Base-by-base conservation (phyloP, 2,329 filamentous ascomycete species). In the Penicillium sp. region DNA sequence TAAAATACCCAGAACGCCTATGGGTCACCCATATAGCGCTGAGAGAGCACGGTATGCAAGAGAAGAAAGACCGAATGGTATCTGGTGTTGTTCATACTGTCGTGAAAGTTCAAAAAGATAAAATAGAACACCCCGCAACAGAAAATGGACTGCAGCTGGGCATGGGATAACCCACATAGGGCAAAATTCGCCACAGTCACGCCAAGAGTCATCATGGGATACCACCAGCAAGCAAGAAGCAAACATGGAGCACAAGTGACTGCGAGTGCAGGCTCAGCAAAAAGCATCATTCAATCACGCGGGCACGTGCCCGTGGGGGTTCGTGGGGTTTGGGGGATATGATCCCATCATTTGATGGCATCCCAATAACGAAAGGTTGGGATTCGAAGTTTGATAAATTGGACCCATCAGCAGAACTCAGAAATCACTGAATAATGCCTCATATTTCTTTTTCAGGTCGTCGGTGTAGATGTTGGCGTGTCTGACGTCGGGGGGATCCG, bases 381-480 rank as follows among this genome's bases (percentile, higher is more conserved):
- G 31, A 14, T 50, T 36, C 13, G 14, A 22, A 32, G 45, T 34
- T 29, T 44, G 32, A 11, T 34, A 29, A 14, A 18, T 18, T 18
- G 41, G 44, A 36, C 34, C 34, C 34, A n/a, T 3, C n/a, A 34
- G 36, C 16, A 13, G 18, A 51, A 16, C 39, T 75, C 66, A 87
- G 66, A 88, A 88, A 62, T 86, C 84, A 62, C 75, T 77, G 67
- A 88, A 88, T 60, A 79, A 73, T 39, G 77, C 72, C 51, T 87
- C 85, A 67, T 84, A 86, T 68, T 83, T 83, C 57, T 80, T 77
- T 55, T 76, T 77, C 77, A 87, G 73, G 55, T 86, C 84, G 51
- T 82, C 79, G 4, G 83, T 85, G 64, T 87, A 87, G 43, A 70
- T 67, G 60, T 65, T 83, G 76, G 66, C 78, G 67, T 61, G 79